Evolutionary conservation across 768 basidiomycete species (phyloP), one percentile per base, ranked within the genome.

Genomic region (Mycena vulgaris): DNA sequence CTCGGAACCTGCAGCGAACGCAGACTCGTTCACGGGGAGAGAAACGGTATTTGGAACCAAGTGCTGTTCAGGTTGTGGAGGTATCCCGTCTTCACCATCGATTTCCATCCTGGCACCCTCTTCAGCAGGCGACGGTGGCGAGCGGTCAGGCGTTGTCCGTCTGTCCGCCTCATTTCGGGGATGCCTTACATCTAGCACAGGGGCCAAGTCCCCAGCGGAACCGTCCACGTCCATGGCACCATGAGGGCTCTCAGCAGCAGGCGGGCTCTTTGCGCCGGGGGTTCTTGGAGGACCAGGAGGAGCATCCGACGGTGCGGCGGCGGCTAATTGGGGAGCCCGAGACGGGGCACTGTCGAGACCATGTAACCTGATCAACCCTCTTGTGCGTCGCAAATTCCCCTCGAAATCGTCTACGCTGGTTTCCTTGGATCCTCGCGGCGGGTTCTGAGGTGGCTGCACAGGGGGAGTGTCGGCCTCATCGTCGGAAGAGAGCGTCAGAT

Each of bases 401-500:
- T 37, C 8, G 35, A 6, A 14, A 37, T 7, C 35, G 35, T 37
- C 35, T 37, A 7, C 35, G 35, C 5, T n/a, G 23, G 6, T 23
- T 47, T 47, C 45, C 21, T 47, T 7, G 5, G 45, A 17, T 14
- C 40, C 35, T 37, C 35, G 35, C 6, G 35, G 35, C 35, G 35
- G 35, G 35, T 37, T 37, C 9, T 6, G n/a, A n/a, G 45, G 21
- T 6, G 30, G 13, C 21, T 31, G 2, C 7, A 10, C 21, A 35
- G n/a, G 8, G 4, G 37, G 16, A n/a, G 5, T 14, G 25, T 48
- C 47, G 47, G 25, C 49, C 13, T 67, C 60, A 10, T 63, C 49
- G 49, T 63, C 56, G 5, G 68, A 39, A 39, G 39, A 69, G 8
- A 52, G 23, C 1, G 62, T 64, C 28, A 69, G 37, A 19, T 69